A percentile compares a stretch with the other conserved stretches of the same genome.
Evolutionary conservation across 345 rosid species (phyloP).

Genomic region (Populus deltoides): DNA sequence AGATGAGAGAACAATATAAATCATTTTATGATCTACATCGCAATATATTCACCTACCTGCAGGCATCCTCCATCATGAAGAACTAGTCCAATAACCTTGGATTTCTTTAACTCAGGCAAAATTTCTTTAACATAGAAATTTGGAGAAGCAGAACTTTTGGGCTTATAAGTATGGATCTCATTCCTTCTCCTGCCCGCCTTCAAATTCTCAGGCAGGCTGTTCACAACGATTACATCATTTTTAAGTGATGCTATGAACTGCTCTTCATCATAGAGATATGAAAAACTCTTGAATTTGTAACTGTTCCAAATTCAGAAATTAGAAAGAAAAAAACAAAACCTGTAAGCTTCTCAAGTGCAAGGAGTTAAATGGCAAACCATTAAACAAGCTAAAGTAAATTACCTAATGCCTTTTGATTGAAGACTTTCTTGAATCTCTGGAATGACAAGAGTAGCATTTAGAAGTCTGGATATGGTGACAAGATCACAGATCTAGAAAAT

Average conservation of each 20-base stretch:
- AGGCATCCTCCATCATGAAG: slow-evolving; percentile 85
- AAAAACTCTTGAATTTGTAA: slow-evolving; percentile 85
- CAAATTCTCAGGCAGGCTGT: slow-evolving; percentile 72
- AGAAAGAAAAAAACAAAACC: not conserved
- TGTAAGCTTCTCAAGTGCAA: not conserved
- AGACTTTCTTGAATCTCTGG: slow-evolving; percentile 97
- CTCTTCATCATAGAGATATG: slow-evolving; percentile 89
- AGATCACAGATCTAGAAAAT: slow-evolving; percentile 99
- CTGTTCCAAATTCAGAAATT: slow-evolving; percentile 37
- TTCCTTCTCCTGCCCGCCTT: slow-evolving; percentile 76
- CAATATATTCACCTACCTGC: slow-evolving; percentile 51
- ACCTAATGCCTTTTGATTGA: slow-evolving; percentile 92
- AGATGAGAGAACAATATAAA: not conserved
- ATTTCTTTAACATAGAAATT: slow-evolving; percentile 72
- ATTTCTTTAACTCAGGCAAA: slow-evolving; percentile 68
- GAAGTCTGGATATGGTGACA: slow-evolving; percentile 98
- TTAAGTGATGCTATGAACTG: slow-evolving; percentile 88
- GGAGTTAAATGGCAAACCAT: slow-evolving; percentile 6
- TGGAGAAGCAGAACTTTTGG: slow-evolving; percentile 69
- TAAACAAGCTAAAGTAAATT: slow-evolving; percentile 16
- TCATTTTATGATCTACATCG: not conserved
- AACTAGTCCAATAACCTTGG: slow-evolving; percentile 70
- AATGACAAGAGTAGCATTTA: slow-evolving; percentile 99
- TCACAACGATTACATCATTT: slow-evolving; percentile 67
- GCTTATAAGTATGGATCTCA: slow-evolving; percentile 68